phyloP scores from a whole-genome alignment of 371 early-diverging fungal species.

The Blastocladiella emersonii region DNA sequence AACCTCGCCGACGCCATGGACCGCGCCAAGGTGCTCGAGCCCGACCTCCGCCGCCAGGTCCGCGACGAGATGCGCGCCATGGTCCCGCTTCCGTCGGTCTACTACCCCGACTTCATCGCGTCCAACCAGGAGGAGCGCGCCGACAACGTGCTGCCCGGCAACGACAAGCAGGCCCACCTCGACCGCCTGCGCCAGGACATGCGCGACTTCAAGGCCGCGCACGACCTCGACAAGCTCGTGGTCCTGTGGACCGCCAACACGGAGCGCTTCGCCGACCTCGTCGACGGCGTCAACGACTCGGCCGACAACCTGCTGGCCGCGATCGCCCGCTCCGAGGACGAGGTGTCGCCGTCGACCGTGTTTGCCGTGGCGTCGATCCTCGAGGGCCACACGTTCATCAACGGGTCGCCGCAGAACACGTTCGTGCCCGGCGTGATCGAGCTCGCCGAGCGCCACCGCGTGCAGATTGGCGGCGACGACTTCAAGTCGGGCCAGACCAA shows the following conservation, averaged over 20 bases:
- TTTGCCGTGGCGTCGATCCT: conserved; percentile 92
- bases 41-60: conserved; percentile 87
- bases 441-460: conserved; percentile 71
- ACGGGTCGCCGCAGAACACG: conserved; percentile 97
- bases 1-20: conserved; percentile 84
- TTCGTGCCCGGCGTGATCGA: conserved; percentile 86
- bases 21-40: conserved; percentile 83
- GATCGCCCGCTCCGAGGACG: conserved; percentile 60
- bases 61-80: conserved; percentile 55
- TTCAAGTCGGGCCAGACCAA: conserved; percentile 98
- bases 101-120: conserved; percentile 92
- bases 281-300: conserved; percentile 88
- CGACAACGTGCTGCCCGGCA: conserved; percentile 71
- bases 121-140: conserved; percentile 94
- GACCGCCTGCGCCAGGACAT: conserved; percentile 85
- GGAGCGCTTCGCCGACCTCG: conserved; percentile 67
- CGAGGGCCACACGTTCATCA: conserved; percentile 88
- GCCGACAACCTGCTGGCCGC: conserved; percentile 77
- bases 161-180: conserved; percentile 69
- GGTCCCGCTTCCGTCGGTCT: conserved; percentile 82
- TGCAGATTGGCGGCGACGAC: conserved; percentile 93
- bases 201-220: conserved; percentile 73
- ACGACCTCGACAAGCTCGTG: conserved; percentile 80
- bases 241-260: conserved; percentile 98
- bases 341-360: conserved; percentile 90